Conservation (phyloP, 306 rosid genomes). For the Trifolium repens region DNA sequence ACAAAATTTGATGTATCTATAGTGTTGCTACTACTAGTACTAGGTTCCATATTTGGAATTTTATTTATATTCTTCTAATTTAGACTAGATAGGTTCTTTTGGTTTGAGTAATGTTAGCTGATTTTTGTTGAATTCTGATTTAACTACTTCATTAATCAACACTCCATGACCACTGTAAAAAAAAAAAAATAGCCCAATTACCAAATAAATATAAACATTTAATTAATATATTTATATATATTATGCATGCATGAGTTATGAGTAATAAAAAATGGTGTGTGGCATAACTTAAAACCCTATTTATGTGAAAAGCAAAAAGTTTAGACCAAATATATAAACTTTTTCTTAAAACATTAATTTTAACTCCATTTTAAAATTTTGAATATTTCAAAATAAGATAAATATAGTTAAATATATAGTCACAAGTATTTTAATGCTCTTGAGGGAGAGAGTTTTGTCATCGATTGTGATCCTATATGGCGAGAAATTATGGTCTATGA, state of each 20-base stretch:
- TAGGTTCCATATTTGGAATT: constrained; percentile 1
- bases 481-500: too few relatives aligned
- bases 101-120: constrained; percentile 16
- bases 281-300: too few relatives aligned
- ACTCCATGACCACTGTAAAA: constrained; percentile 4
- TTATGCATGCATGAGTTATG: neutral
- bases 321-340: too few relatives aligned
- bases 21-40: neutral
- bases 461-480: too few relatives aligned
- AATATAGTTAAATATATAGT: too few relatives aligned
- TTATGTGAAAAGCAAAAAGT: too few relatives aligned
- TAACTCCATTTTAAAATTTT: too few relatives aligned
- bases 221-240: too few relatives aligned
- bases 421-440: neutral
- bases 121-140: constrained; percentile 16
- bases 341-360: too few relatives aligned
- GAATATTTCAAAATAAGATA: too few relatives aligned
- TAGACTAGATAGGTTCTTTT: neutral
- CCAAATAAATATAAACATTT: neutral
- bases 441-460: neutral
- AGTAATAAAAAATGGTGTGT: neutral
- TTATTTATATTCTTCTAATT: neutral
- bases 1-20: constrained; percentile 30
- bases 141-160: constrained; percentile 31
- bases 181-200: neutral